phyloP scores from a whole-genome alignment of 2,329 filamentous ascomycete species.

The Exophiala oligosperma region DNA sequence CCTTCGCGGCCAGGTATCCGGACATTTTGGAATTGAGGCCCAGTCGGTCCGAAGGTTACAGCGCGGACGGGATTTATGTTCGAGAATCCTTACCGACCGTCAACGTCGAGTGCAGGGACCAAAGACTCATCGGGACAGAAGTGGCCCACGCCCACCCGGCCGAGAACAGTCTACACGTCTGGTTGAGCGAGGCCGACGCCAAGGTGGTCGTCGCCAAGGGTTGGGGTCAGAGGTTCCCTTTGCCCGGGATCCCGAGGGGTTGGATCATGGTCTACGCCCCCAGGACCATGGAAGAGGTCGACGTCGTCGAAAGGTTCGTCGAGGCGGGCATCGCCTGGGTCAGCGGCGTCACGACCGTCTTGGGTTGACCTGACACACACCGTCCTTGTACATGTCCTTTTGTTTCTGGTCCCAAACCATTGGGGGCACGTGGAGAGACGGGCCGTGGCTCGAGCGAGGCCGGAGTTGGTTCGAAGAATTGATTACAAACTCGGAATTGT shows the following conservation, averaged over 20 bases:
- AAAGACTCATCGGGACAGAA: conserved; percentile 16
- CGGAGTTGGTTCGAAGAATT: no score
- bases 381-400: no score
- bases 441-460: no score
- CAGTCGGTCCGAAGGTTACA: conserved; percentile 21
- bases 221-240: conserved; percentile 22
- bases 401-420: no score
- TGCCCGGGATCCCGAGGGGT: conserved; percentile 20
- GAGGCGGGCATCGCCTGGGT: conserved; percentile 18
- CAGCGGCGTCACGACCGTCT: conserved; percentile 16
- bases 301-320: conserved; percentile 22
- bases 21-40: conserved; percentile 18
- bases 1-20: conserved; percentile 13
- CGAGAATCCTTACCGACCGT: conserved; percentile 11
- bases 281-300: conserved; percentile 20
- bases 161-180: conserved; percentile 22
- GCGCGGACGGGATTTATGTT: conserved; percentile 21
- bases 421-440: no score
- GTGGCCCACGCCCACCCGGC: conserved; percentile 21
- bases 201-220: conserved; percentile 22
- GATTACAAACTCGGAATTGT: no score
- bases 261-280: conserved; percentile 25
- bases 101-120: conserved; percentile 9
- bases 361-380: background rate
- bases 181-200: conserved; percentile 22